phyloP scores from a whole-genome alignment of 2,329 filamentous ascomycete genomes.

The Clonostachys byssicola region DNA sequence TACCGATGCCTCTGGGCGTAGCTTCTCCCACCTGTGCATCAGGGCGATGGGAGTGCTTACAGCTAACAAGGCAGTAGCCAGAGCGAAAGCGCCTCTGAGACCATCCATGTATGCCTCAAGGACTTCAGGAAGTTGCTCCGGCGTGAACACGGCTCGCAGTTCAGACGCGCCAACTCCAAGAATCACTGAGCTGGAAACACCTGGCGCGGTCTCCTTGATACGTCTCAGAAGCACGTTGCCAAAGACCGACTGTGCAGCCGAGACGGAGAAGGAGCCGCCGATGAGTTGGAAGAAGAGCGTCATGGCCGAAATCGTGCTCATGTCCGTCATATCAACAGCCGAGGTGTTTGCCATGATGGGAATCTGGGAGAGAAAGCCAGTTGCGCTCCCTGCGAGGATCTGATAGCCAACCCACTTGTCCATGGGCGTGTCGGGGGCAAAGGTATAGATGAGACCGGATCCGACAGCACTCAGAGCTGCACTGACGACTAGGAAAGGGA shows the following conservation, averaged over 20 bases:
- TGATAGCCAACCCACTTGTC: constrained; percentile 33
- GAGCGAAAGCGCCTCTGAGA: constrained; percentile 58
- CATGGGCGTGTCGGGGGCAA: constrained; percentile 20
- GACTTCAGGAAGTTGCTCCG: constrained; percentile 43
- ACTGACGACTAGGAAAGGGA: constrained; percentile 24
- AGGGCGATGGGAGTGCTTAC: constrained; percentile 29
- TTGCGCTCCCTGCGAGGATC: constrained; percentile 29
- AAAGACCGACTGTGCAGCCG: constrained; percentile 46
- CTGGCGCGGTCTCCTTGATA: not conserved
- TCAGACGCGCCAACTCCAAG: constrained; percentile 46
- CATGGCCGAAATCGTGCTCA: constrained; percentile 40
- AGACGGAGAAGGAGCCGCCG: constrained; percentile 43
- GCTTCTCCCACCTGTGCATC: constrained; percentile 29
- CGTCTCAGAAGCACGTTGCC: constrained; percentile 32
- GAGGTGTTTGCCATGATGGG: constrained; percentile 40
- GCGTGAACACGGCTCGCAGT: constrained; percentile 33
- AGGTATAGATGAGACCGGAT: constrained; percentile 31
- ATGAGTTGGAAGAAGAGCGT: constrained; percentile 40
- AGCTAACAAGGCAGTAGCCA: constrained; percentile 44
- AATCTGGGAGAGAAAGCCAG: constrained; percentile 37
- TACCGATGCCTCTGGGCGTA: constrained; percentile 18
- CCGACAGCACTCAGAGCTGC: constrained; percentile 31
- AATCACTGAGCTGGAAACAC: constrained; percentile 26
- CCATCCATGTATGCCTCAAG: constrained; percentile 58
- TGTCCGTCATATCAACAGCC: constrained; percentile 32